phyloP scores from a whole-genome alignment of 106 monocot genomes.

The Acorus calamus region DNA sequence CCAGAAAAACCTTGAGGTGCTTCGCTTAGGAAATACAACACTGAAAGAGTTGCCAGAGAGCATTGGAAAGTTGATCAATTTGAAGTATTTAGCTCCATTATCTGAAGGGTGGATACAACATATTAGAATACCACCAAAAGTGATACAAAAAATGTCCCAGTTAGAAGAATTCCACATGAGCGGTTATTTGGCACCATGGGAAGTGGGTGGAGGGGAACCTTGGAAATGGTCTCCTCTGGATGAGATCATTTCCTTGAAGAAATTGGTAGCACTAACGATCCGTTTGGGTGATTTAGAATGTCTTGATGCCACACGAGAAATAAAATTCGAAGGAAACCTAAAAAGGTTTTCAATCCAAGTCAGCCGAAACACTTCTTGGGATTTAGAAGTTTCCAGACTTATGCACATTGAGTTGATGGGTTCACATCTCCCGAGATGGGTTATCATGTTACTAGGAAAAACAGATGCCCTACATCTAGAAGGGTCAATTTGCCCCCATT shows the following conservation, averaged over 20 bases:
- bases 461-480: too few relatives aligned
- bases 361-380: too few relatives aligned
- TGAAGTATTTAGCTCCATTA: slow-evolving; percentile 16
- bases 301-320: too few relatives aligned
- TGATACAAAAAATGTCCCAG: slow-evolving; percentile 7
- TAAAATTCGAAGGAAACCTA: too few relatives aligned
- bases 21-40: slow-evolving; percentile 6
- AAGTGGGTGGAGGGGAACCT: not conserved
- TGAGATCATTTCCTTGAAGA: slow-evolving; percentile 10
- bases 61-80: slow-evolving; percentile 9
- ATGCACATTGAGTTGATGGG: too few relatives aligned
- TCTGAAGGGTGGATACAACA: not conserved
- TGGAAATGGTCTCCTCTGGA: not conserved
- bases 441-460: too few relatives aligned
- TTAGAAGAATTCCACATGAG: slow-evolving; percentile 18
- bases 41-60: slow-evolving; percentile 7
- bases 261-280: not conserved
- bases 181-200: not conserved
- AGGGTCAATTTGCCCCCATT: too few relatives aligned
- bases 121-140: slow-evolving; percentile 7
- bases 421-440: too few relatives aligned
- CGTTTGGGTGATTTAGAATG: too few relatives aligned
- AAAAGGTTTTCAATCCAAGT: too few relatives aligned
- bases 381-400: too few relatives aligned
- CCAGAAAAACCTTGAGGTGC: slow-evolving; percentile 13